Evolutionary conservation across 2,329 filamentous ascomycete species (phyloP).

Genomic region (Fusarium nodosum): DNA sequence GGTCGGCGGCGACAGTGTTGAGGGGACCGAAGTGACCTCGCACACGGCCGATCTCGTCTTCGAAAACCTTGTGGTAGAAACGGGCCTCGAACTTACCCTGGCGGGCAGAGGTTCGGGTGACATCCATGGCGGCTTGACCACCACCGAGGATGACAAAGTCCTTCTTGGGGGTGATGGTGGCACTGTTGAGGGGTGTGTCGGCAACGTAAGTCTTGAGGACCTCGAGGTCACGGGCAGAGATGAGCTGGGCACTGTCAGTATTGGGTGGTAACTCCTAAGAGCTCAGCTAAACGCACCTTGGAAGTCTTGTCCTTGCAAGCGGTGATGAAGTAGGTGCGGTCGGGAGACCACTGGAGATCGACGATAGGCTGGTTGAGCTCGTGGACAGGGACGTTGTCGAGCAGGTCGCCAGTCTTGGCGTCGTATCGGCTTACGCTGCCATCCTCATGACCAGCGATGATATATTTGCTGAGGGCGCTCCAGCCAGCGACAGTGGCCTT

Average conservation of each 20-base stretch:
- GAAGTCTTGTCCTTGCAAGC: slow-evolving; percentile 98
- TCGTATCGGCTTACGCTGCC: slow-evolving; percentile 93
- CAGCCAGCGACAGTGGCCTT: slow-evolving; percentile 98
- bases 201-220: slow-evolving; percentile 92
- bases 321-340: slow-evolving; percentile 98
- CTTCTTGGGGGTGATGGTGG: slow-evolving; percentile 93
- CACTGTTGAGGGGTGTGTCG: slow-evolving; percentile 97
- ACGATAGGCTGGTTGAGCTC: slow-evolving; percentile 87
- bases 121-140: slow-evolving; percentile 98
- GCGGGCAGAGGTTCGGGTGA: slow-evolving; percentile 91
- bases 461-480: slow-evolving; percentile 94
- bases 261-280: background rate
- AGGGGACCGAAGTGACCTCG: slow-evolving; percentile 96
- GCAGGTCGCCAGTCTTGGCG: slow-evolving; percentile 87
- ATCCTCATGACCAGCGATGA: slow-evolving; percentile 97
- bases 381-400: slow-evolving; percentile 86
- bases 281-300: slow-evolving; percentile 70
- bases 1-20: slow-evolving; percentile 96
- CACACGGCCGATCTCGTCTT: slow-evolving; percentile 98
- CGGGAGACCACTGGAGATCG: slow-evolving; percentile 93
- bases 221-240: slow-evolving; percentile 87
- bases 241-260: slow-evolving; percentile 66
- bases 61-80: slow-evolving; percentile 99
- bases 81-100: slow-evolving; percentile 99
- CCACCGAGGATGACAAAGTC: slow-evolving; percentile 98